Base-by-base conservation (phyloP, 129 eudicot species). In the Arctium lappa region DNA sequence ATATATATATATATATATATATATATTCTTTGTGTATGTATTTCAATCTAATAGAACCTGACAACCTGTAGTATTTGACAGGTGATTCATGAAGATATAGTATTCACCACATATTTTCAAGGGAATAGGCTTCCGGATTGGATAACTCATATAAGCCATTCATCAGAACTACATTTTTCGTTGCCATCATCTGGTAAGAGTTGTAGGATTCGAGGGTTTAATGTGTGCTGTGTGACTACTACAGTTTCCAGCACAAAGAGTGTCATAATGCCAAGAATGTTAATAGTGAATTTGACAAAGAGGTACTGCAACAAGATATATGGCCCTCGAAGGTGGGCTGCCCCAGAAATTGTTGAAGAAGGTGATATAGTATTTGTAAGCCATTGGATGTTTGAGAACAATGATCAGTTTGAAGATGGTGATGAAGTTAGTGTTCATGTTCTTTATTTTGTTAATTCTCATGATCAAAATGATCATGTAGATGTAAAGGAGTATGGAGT, bases 51-150 rank as follows among this genome's bases (percentile, higher is more conserved):
- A 8, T 31, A 46, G 34, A 75, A 29, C 39, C 27, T 22, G 27
- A 22, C 27, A 22, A 22, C 27, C 5, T 75, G 62, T 22, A 22
- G 2, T 31, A 10, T 10, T 27, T 53, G 6, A n/a, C 48, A 62
- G 75, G 29, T 50, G 15, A 4, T 13, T 6, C 38, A 38, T 39
- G 83, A 84, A 11, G 32, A 7, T 78, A 48, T 36, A 50, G 68
- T 81, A 37, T 56, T 82, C 71, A 44, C 39, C 77, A 68, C 81
- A 42, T 62, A 46, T 74, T 22, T 74, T 75, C 85, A 66, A 7
- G 80, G 85, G 56, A 63, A 39, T 7, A 18, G n/a, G 48, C 18
- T 74, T 74, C 80, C 75, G 18, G 15, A 37, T 10, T 60, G 78
- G 74, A 71, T 83, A 12, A 48, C 48, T 69, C 69, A 34, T 27